phyloP scores from a whole-genome alignment of 495 filamentous ascomycete species.

The Poronia punctata region DNA sequence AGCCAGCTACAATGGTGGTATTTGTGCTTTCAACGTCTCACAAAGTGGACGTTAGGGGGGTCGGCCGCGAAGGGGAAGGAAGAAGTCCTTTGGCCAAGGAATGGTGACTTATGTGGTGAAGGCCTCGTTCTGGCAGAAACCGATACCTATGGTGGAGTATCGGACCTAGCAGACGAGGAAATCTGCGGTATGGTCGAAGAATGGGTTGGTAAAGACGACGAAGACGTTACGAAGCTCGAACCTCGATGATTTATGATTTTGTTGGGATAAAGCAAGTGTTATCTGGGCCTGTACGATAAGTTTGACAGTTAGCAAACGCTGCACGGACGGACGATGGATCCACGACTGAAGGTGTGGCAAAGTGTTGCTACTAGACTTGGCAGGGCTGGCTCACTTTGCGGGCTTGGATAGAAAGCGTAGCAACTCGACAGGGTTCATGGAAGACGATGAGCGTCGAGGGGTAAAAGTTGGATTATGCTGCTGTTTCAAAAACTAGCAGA shows the following conservation, averaged over 20 bases:
- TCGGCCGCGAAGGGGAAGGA: conserved; percentile 72
- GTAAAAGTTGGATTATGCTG: conserved; percentile 7
- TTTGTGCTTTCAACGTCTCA: conserved; percentile 43
- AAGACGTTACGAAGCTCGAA: conserved; percentile 1
- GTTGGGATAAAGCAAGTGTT: conserved; percentile 49
- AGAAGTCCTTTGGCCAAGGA: conserved; percentile 75
- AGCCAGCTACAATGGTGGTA: conserved; percentile 48
- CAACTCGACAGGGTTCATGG: conserved; percentile 89
- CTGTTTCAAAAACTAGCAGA: conserved; percentile 12
- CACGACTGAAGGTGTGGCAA: no score
- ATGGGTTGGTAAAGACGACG: conserved; percentile 12
- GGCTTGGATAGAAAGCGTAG: conserved; percentile 93
- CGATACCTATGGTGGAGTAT: conserved; percentile 82
- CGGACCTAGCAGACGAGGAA: conserved; percentile 86
- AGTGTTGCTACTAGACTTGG: no score
- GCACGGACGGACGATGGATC: no score
- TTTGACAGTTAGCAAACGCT: no score
- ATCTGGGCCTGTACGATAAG: conserved; percentile 96
- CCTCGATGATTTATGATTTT: conserved; percentile 6
- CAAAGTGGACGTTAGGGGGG: conserved; percentile 73
- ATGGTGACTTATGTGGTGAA: conserved; percentile 65
- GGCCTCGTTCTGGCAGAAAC: conserved; percentile 68
- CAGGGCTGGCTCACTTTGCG: no score
- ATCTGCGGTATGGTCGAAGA: conserved; percentile 47
- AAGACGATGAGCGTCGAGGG: conserved; percentile 22